A percentile compares a stretch with the other conserved stretches of the same genome.
These are phyloP conservation scores for Phaffia tasmanica DNA, from an alignment of 768 basidiomycete genomes.

Conservation along the genomic window DNA sequence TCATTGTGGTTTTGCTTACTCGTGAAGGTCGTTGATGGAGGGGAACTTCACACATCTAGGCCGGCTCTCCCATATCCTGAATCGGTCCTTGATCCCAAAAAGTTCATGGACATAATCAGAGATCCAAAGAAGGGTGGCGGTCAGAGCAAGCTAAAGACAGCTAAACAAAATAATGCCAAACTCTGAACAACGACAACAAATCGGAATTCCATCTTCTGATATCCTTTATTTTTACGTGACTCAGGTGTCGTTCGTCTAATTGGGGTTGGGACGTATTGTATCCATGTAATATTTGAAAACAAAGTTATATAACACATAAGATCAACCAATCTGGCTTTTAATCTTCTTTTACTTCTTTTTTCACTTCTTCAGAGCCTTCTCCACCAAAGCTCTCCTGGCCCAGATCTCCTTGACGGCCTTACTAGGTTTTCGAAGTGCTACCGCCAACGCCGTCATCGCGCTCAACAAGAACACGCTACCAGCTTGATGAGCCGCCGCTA, in stretches of 20 bases:
- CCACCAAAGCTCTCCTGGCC: too few relatives aligned
- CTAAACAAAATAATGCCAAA: too few relatives aligned
- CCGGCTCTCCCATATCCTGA: slow-evolving; percentile 33
- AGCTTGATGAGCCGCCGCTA: slow-evolving; percentile 90
- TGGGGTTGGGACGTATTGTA: too few relatives aligned
- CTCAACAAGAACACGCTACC: slow-evolving; percentile 82
- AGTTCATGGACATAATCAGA: slow-evolving; percentile 29
- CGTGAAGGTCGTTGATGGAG: slow-evolving; percentile 38
- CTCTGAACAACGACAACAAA: too few relatives aligned
- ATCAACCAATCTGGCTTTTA: too few relatives aligned
- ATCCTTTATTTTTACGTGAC: too few relatives aligned
- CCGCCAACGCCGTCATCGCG: slow-evolving; percentile 46
- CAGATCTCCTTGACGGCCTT: not conserved
- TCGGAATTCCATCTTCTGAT: too few relatives aligned
- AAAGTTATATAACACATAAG: too few relatives aligned
- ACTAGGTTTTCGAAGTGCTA: slow-evolving; percentile 10
- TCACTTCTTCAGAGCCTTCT: too few relatives aligned
- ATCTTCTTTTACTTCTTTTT: too few relatives aligned
- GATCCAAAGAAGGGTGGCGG: not conserved
- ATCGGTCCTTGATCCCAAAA: slow-evolving; percentile 33
- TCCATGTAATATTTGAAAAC: too few relatives aligned
- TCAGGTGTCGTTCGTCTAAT: too few relatives aligned
- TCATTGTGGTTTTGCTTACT: not conserved
- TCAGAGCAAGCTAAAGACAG: slow-evolving; percentile 9
- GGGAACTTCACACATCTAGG: slow-evolving; percentile 30